Conservation (phyloP, 805 yeast genomes). For the Saccharomycopsis sp. region DNA sequence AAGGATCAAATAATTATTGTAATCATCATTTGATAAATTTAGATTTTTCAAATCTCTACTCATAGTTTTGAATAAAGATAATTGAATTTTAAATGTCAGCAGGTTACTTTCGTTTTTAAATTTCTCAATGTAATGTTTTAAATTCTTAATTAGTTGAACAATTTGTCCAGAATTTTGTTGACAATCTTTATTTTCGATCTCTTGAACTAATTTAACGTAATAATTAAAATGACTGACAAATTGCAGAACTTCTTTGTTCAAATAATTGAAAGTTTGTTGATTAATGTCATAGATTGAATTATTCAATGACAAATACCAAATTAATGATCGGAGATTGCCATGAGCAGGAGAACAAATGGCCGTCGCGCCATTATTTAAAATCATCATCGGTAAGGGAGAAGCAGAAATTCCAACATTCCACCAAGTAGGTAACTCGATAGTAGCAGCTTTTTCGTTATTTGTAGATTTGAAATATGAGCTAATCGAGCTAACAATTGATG, state of each 20-base stretch:
- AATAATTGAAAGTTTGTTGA: constrained; percentile 9
- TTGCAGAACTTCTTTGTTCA: constrained; percentile 11
- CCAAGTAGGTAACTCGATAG: constrained; percentile 17
- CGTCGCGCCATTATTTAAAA: no score
- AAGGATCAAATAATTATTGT: not conserved
- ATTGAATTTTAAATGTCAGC: constrained; percentile 14
- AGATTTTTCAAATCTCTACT: constrained; percentile 5
- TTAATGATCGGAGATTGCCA: constrained; percentile 12
- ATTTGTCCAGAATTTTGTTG: not conserved
- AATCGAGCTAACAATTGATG: constrained; percentile 10
- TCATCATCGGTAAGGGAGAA: constrained; percentile 19
- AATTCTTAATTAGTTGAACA: constrained; percentile 5
- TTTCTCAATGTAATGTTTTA: constrained; percentile 12
- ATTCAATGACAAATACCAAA: constrained; percentile 17
- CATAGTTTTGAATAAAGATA: constrained; percentile 9
- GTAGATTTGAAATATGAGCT: constrained; percentile 10
- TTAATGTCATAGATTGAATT: constrained; percentile 12
- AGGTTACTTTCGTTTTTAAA: constrained; percentile 7
- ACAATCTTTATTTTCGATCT: constrained; percentile 9
- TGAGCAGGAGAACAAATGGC: constrained; percentile 11
- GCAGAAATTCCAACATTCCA: constrained; percentile 15
- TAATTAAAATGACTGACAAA: constrained; percentile 15
- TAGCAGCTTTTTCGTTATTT: not conserved
- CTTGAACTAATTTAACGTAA: constrained; percentile 5
- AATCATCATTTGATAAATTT: not conserved